These are phyloP conservation scores for Blastomyces silverae DNA, from an alignment of 2,329 filamentous ascomycete species.

Conservation along the genomic window DNA sequence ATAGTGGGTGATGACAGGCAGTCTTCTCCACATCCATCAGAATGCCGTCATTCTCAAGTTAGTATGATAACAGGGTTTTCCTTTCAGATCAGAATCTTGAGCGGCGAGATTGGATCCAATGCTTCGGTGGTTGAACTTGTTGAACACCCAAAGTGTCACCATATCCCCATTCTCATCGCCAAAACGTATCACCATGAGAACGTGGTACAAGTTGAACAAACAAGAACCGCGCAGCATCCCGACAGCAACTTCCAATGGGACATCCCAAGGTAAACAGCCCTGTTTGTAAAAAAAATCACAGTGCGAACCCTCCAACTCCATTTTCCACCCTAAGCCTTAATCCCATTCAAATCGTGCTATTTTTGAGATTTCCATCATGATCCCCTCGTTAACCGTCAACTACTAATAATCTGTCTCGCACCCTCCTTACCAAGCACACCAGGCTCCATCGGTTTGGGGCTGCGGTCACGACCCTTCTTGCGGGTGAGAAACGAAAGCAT, in stretches of 20 bases:
- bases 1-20: neutral
- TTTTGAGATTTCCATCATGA: neutral
- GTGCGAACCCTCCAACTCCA: neutral
- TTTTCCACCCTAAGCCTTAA: neutral
- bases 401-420: constrained; percentile 69
- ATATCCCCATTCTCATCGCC: neutral
- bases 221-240: neutral
- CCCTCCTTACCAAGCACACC: constrained; percentile 94
- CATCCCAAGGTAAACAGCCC: neutral
- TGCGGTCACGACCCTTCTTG: constrained; percentile 84
- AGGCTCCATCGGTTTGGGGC: constrained; percentile 87
- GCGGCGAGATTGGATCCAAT: neutral
- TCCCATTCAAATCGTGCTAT: neutral
- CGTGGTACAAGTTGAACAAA: neutral
- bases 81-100: neutral
- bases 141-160: neutral
- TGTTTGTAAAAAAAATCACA: neutral
- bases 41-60: neutral
- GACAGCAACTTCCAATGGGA: neutral
- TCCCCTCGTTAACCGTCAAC: constrained; percentile 34
- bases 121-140: neutral
- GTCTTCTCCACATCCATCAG: neutral
- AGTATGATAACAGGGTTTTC: neutral
- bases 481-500: constrained; percentile 85
- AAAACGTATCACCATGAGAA: neutral